Base-by-base conservation (phyloP, 139 green algal genomes). In the Chlorella sp. region DNA sequence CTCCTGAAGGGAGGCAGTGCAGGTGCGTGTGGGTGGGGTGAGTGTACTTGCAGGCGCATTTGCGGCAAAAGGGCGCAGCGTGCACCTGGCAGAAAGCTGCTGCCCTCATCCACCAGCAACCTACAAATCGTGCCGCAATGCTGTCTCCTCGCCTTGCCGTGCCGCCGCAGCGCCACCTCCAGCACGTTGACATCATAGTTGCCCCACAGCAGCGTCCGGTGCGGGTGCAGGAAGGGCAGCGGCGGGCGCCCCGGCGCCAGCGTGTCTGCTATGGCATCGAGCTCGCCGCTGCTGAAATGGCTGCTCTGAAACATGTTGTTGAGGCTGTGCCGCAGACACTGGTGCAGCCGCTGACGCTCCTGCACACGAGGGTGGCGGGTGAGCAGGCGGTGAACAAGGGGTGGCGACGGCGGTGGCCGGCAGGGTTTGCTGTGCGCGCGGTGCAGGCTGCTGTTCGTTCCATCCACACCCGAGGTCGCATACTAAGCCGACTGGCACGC, bases 111-210 rank as follows among this genome's bases (percentile, higher is more conserved):
- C n/a, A n/a, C n/a, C n/a, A n/a, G n/a, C n/a, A n/a, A n/a, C n/a
- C n/a, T n/a, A n/a, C n/a, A n/a, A n/a, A n/a, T n/a, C n/a, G n/a
- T 68, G 34, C 22, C 7, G 32, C 56, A 36, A 7, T 11, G 38
- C 14, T 32, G 5, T 5, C 0, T 20, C 3, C 13, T 38, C 36
- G 22, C 28, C 87, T 85, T 84, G 75, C 83, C 82, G 4, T 75
- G 69, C 41, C 68, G 62, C 76, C 60, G 51, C 28, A 92, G 48
- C 13, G 90, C 90, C 60, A 87, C n/a, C 74, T 87, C 75, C 44
- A 93, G 72, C 40, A 90, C 79, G 26, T 90, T 89, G 36, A 88
- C 85, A 48, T 92, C 87, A 22, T 85, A 93, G 67, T 93, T 93
- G 48, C 90, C 90, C 22, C 90, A 44, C 0, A 83, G 51, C 44